phyloP scores from a whole-genome alignment of 2,329 filamentous ascomycete species.

The Catunica adiposa region DNA sequence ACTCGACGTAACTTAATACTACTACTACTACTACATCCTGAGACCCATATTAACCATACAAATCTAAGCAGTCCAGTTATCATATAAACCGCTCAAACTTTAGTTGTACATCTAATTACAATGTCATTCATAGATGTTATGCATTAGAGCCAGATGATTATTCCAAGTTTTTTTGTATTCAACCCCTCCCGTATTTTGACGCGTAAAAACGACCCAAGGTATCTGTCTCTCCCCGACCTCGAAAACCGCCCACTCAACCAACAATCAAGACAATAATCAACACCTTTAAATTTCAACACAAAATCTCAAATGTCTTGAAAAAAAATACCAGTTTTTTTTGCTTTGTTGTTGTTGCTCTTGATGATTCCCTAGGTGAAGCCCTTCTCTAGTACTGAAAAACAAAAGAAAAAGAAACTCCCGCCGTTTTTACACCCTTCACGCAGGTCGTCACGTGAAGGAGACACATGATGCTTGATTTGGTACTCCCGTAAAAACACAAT shows the following conservation, averaged over 20 bases:
- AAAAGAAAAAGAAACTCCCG: conserved; percentile 25
- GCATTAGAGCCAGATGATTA: not conserved
- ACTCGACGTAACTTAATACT: too few relatives aligned
- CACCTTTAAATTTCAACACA: not conserved
- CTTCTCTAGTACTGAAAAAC: conserved; percentile 17
- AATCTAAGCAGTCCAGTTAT: too few relatives aligned
- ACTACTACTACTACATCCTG: too few relatives aligned
- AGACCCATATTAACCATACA: too few relatives aligned
- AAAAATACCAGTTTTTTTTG: not conserved
- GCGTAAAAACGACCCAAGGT: too few relatives aligned
- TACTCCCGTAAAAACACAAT: not conserved
- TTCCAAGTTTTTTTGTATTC: too few relatives aligned
- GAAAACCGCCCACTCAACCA: not conserved
- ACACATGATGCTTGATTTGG: conserved; percentile 15
- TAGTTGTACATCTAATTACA: too few relatives aligned
- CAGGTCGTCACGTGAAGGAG: conserved; percentile 25
- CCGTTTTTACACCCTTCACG: conserved; percentile 24
- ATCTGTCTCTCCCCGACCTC: too few relatives aligned
- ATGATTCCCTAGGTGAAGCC: conserved; percentile 33
- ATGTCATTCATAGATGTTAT: too few relatives aligned
- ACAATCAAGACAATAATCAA: not conserved
- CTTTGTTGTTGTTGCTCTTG: conserved; percentile 19
- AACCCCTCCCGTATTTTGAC: too few relatives aligned
- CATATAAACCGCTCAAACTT: too few relatives aligned
- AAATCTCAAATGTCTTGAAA: not conserved